Evolutionary conservation across 345 rosid genomes (phyloP).

Genomic region (Camelina sativa): DNA sequence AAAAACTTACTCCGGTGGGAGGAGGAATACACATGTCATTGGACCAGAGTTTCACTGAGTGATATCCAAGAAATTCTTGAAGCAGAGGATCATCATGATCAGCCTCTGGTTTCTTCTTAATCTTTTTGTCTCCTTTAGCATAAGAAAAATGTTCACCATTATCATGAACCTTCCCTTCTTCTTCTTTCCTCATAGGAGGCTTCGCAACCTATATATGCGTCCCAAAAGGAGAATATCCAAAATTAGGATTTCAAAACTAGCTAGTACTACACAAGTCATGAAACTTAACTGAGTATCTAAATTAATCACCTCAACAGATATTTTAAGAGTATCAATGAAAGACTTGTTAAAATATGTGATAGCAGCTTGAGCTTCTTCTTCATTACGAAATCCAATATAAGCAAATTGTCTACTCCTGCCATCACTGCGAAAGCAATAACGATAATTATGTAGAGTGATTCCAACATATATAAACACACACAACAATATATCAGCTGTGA

Average conservation of each 20-base stretch:
- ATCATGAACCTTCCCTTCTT: slow-evolving; percentile 38
- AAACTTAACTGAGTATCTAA: too few species aligned
- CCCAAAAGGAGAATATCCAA: neutral
- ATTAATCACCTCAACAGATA: slow-evolving; percentile 86
- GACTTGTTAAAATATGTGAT: slow-evolving; percentile 73
- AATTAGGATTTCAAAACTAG: neutral
- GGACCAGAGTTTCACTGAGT: slow-evolving; percentile 81
- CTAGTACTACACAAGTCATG: neutral
- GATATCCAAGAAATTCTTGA: slow-evolving; percentile 75
- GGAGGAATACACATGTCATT: slow-evolving; percentile 61
- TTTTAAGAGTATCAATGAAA: slow-evolving; percentile 63
- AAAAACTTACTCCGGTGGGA: slow-evolving; percentile 28
- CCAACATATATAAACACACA: too few species aligned
- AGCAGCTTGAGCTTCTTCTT: slow-evolving; percentile 78
- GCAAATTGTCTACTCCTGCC: slow-evolving; percentile 87
- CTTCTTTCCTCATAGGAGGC: slow-evolving; percentile 64
- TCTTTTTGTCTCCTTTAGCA: slow-evolving; percentile 45
- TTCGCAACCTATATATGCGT: slow-evolving; percentile 60
- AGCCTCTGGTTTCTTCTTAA: slow-evolving; percentile 31
- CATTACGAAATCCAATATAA: slow-evolving; percentile 77
- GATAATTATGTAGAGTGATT: too few species aligned
- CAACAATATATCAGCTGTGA: too few species aligned
- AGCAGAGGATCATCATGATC: slow-evolving; percentile 51
- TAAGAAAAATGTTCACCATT: slow-evolving; percentile 31
- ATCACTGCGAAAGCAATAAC: slow-evolving; percentile 51